Conservation (phyloP, 2,329 filamentous ascomycete species). For the Monosporascus sp. region DNA sequence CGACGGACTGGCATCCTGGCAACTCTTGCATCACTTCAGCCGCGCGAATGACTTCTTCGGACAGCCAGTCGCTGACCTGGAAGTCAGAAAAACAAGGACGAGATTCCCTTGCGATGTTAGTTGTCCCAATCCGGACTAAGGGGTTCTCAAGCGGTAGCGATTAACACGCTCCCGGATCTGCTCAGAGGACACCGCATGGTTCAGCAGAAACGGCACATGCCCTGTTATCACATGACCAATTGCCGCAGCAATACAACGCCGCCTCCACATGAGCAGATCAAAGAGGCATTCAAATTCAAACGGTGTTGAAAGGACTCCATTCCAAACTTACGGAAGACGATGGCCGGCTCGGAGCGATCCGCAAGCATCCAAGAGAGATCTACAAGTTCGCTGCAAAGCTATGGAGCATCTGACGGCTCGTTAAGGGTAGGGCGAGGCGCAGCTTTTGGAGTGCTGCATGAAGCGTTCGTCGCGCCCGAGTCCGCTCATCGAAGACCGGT, state of each 20-base stretch:
- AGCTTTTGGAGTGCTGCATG: constrained; percentile 25
- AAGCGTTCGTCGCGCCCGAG: constrained; percentile 26
- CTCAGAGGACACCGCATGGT: constrained; percentile 8
- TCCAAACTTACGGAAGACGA: constrained; percentile 23
- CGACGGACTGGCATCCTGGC: constrained; percentile 2
- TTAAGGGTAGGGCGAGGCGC: constrained; percentile 23
- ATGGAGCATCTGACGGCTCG: constrained; percentile 30
- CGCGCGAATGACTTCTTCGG: background rate
- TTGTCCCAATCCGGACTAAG: background rate
- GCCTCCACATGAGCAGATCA: constrained; percentile 7
- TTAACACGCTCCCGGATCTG: constrained; percentile 8
- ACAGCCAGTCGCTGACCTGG: constrained; percentile 1
- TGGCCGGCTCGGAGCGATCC: constrained; percentile 27
- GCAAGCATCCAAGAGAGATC: constrained; percentile 25
- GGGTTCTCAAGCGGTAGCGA: background rate
- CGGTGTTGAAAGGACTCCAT: constrained; percentile 11
- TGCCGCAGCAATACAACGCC: constrained; percentile 7
- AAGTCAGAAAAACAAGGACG: background rate
- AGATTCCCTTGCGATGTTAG: background rate
- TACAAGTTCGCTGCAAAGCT: constrained; percentile 30
- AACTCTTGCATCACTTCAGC: background rate
- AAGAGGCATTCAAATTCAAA: constrained; percentile 6
- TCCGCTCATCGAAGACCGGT: constrained; percentile 29
- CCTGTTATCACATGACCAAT: constrained; percentile 7
- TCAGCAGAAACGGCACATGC: constrained; percentile 2